Evolutionary conservation across 192 early-diverging fungal species (phyloP), one percentile per base, ranked within the genome.

Genomic region (Spinellus fusiger): DNA sequence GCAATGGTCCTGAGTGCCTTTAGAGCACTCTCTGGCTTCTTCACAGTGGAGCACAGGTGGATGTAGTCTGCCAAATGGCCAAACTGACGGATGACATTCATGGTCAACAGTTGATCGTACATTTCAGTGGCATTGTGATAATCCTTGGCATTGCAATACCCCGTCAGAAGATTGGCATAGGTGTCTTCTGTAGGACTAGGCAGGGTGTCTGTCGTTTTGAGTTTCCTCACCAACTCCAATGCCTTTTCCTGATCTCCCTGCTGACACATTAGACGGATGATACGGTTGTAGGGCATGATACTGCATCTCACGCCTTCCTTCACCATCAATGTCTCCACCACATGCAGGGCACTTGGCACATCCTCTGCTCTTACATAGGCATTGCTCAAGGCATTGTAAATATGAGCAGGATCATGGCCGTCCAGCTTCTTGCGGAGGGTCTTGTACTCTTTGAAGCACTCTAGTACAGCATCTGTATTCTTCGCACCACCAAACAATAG

Each of bases 361-460:
- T 74, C 72, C 25, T 53, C 62, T 15, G 57, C 63, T 22, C 56
- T 65, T 26, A 65, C 54, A 38, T 74, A 58, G 27, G 72, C 72
- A 51, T 50, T 59, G 1, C 68, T 54, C 12, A 74, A 27, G 6
- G 72, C 56, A 20, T 74, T 74, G 53, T 74, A 74, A 8, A 74
- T 63, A 22, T 65, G 56, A 7, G 59, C 18, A 50, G 62, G 35
- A 62, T 74, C 67, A 18, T 68, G 62, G 1, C 40, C 22, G 16
- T 50, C 52, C n/a, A 68, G 48, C 1, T 38, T 35, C 1, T 61
- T 20, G 9, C 31, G 35, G 44, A 69, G 13, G 4, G 25, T 20
- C 22, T 65, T 59, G 48, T 69, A 74, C 49, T 74, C 72, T 5
- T 50, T 44, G 34, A 74, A 74, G 32, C 72, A 74, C 25, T 74